phyloP scores from a whole-genome alignment of 106 monocot species.

The Dioscorea zingiberensis region DNA sequence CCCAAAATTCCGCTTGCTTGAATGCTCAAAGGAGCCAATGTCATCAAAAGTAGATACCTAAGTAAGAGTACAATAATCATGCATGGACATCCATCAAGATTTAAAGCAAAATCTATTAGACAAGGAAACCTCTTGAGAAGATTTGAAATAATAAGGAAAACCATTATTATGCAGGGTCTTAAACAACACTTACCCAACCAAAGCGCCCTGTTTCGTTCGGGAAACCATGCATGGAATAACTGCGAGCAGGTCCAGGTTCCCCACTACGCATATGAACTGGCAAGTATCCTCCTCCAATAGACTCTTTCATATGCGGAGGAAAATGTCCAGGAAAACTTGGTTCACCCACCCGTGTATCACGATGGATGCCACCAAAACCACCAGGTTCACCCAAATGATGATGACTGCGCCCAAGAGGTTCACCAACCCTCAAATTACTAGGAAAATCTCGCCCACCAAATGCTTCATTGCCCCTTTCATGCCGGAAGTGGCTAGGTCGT shows the following conservation, averaged over 20 bases:
- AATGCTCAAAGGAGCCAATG: conserved; percentile 34
- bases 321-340: conserved; percentile 10
- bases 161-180: background rate
- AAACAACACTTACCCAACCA: conserved; percentile 24
- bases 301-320: background rate
- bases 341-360: conserved; percentile 23
- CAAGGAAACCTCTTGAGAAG: background rate
- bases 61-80: background rate
- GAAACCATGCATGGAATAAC: conserved; percentile 17
- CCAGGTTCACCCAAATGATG: conserved; percentile 7
- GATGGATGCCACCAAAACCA: conserved; percentile 13
- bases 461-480: background rate
- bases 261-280: conserved; percentile 8
- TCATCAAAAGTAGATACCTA: conserved; percentile 29
- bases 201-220: conserved; percentile 8
- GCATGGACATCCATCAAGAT: background rate
- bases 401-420: conserved; percentile 9
- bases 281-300: background rate
- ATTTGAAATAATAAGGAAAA: background rate
- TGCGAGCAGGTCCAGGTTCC: conserved; percentile 7
- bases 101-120: background rate
- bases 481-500: conserved; percentile 15
- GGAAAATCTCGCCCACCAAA: conserved; percentile 13
- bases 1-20: conserved; percentile 57
- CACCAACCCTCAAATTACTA: conserved; percentile 8